Conservation (phyloP, 768 basidiomycete species). For the Collybia nuda region DNA sequence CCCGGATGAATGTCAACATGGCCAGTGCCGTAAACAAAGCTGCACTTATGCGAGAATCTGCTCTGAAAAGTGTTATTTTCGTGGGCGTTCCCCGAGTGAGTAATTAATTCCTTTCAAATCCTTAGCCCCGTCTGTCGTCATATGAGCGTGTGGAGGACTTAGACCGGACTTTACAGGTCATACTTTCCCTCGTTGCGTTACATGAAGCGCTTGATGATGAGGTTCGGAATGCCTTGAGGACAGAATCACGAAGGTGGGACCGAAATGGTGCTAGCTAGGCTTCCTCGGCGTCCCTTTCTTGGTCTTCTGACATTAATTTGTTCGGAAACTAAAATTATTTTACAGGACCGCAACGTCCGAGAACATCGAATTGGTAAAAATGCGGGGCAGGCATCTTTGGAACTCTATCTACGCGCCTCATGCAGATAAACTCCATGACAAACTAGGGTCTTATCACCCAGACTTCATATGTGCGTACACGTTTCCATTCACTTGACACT, state of each 20-base stretch:
- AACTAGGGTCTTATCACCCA: conserved; percentile 85
- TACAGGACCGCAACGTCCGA: conserved; percentile 58
- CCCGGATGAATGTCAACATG: conserved; percentile 36
- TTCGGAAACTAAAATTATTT: conserved; percentile 18
- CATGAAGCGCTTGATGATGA: conserved; percentile 79
- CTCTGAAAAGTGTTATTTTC: conserved; percentile 87
- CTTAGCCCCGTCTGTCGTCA: conserved; percentile 7
- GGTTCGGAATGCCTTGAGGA: conserved; percentile 71
- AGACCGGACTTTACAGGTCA: conserved; percentile 52
- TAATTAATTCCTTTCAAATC: conserved; percentile 13
- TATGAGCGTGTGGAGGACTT: conserved; percentile 9
- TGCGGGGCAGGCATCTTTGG: conserved; percentile 76
- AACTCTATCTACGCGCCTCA: conserved; percentile 87
- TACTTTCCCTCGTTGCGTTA: conserved; percentile 77
- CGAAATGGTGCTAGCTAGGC: conserved; percentile 9
- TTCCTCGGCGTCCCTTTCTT: conserved; percentile 12
- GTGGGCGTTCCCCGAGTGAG: conserved; percentile 83
- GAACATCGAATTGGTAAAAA: conserved; percentile 67
- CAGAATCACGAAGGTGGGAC: conserved; percentile 60
- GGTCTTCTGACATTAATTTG: conserved; percentile 13
- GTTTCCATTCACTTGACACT: conserved; percentile 28
- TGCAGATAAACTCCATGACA: conserved; percentile 85
- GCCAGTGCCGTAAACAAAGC: conserved; percentile 68
- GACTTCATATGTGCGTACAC: conserved; percentile 85
- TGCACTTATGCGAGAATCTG: conserved; percentile 86